Evolutionary conservation across 169 alveolate genomes (phyloP), one percentile per base, ranked within the genome.

Genomic region (Besnoitia besnoiti): DNA sequence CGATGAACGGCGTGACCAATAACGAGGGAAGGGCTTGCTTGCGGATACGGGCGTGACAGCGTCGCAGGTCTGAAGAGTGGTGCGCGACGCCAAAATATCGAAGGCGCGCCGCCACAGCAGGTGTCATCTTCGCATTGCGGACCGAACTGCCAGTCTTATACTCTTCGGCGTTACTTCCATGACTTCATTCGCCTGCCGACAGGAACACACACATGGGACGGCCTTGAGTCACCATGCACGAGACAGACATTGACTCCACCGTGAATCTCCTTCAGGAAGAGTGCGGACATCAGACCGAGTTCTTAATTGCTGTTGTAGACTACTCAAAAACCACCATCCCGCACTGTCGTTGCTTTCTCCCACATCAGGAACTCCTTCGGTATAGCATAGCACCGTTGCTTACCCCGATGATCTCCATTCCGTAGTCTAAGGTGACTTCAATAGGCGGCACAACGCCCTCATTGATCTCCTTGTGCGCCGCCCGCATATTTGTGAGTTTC

Each of bases 361-460:
- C 10, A 39, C 73, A 42, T 3, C 14, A n/a, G 62, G 39, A 67
- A 7, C 37, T 27, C 80, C 37, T 67, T 7, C 42, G 21, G 42
- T n/a, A 67, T n/a, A n/a, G n/a, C n/a, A n/a, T n/a, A n/a, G n/a
- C n/a, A n/a, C n/a, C n/a, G 21, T 21, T 30, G 8, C 92, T 59
- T 39, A 87, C 92, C 67, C 84, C 92, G 50, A 89, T 62, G 46
- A 59, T 21, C 73, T 89, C 92, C 44, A 89, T 44, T 35, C 82
- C 92, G 76, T 24, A 33, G 73, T 89, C 92, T 35, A 89, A 62
- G 40, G 80, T 89, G 62, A 89, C 47, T 40, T 62, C 62, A 21
- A 89, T 10, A 39, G 92, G 87, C 47, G 92, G 85, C 39, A 47
- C 92, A 42, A 89, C 10, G 49, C 92, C 92, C 73, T 89, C 92